Conservation (phyloP, 805 yeast species). For the Saturnispora bothae region DNA sequence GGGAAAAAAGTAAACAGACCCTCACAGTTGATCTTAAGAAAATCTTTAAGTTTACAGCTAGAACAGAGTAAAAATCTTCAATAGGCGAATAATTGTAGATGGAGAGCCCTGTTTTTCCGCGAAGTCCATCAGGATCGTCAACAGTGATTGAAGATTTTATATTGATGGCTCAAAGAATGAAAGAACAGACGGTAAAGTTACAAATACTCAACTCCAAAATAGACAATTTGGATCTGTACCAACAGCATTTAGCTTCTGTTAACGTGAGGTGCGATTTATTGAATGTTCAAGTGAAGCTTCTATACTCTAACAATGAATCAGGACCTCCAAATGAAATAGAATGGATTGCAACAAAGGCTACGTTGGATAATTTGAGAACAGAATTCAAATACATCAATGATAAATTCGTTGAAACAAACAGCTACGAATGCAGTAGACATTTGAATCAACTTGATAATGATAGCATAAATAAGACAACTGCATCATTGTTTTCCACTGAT, state of each 20-base stretch:
- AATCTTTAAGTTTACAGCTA: background rate
- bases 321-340: too few relatives aligned
- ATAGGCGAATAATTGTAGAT: too few relatives aligned
- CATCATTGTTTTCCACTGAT: constrained; percentile 10
- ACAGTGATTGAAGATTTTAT: background rate
- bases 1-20: background rate
- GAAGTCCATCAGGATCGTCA: too few relatives aligned
- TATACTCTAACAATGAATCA: constrained; percentile 18
- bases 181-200: constrained; percentile 8
- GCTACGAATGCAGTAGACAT: constrained; percentile 1
- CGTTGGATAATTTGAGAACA: constrained; percentile 32
- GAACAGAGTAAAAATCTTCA: background rate
- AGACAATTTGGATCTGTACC: constrained; percentile 22
- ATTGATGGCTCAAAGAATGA: background rate
- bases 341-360: constrained; percentile 32
- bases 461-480: background rate
- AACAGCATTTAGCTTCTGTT: constrained; percentile 24
- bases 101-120: too few relatives aligned
- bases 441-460: background rate
- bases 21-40: background rate
- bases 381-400: constrained; percentile 30
- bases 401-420: constrained; percentile 19
- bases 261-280: constrained; percentile 26
- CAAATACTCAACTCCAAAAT: constrained; percentile 17
- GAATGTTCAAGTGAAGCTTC: constrained; percentile 24